phyloP scores from a whole-genome alignment of 805 yeast genomes.

The Tetrapisispora namnaoensis region DNA sequence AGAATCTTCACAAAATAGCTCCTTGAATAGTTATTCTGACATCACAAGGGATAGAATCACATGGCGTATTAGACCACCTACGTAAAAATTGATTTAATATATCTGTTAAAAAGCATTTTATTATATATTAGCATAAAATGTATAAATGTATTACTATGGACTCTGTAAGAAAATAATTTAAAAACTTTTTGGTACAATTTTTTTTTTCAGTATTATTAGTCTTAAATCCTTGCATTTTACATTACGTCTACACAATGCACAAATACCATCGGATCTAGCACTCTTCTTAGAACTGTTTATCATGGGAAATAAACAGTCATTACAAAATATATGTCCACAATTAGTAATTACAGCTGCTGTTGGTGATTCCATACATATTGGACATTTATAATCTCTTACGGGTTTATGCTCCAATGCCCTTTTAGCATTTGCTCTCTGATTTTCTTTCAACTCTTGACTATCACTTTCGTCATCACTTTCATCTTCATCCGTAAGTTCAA shows the following conservation, averaged over 20 bases:
- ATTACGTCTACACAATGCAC: constrained; percentile 35
- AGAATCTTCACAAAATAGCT: neutral
- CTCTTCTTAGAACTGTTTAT: constrained; percentile 37
- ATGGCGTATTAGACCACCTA: neutral
- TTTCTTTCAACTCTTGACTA: neutral
- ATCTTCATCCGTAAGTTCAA: constrained; percentile 33
- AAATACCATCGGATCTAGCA: constrained; percentile 28
- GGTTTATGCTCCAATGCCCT: constrained; percentile 20
- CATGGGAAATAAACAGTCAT: constrained; percentile 41
- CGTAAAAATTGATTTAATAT: neutral
- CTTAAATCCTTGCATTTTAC: constrained; percentile 27
- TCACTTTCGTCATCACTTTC: constrained; percentile 7
- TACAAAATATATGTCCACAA: constrained; percentile 52
- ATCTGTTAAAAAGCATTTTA: neutral
- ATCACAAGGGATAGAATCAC: constrained; percentile 1
- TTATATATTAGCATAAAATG: neutral
- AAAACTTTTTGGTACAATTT: constrained; percentile 7
- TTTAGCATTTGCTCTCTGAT: constrained; percentile 8
- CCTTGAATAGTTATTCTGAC: neutral
- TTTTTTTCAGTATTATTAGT: constrained; percentile 28
- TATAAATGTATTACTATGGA: neutral
- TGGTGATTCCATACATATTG: constrained; percentile 48
- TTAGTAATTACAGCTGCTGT: constrained; percentile 39
- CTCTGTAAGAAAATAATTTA: neutral
- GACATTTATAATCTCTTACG: constrained; percentile 36